Evolutionary conservation across 495 filamentous ascomycete genomes (phyloP), one percentile per base, ranked within the genome.

Genomic region (Massariosphaeria phaeospora): DNA sequence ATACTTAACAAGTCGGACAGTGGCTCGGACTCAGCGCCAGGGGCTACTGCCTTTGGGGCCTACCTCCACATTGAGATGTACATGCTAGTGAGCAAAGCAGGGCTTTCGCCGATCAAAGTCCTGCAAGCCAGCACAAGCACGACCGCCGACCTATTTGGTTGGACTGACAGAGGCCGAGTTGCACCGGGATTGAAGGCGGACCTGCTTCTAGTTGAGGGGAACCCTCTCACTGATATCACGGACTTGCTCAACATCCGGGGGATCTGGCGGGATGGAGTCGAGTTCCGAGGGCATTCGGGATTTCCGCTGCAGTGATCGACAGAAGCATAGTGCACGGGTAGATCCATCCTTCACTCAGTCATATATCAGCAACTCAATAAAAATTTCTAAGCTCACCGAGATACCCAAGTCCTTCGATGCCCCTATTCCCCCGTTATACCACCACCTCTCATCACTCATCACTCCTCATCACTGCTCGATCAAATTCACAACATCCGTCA

Each of bases 191-290:
- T 66, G 40, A 61, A 61, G 20, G 69, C 66, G 11, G 69, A 70
- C 53, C 38, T 72, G 48, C 31, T 69, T 34, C 48, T 70, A 1
- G 62, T 72, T 1, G 61, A 67, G 39, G 68, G 66, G 6, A 69
- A 72, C 50, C 66, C 68, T 12, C 40, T 70, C 39, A 62, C 62
- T 39, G 54, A 71, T 41, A 71, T 71, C 38, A 61, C 67, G 41
- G 60, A 48, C 12, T 68, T 64, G 23, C 50, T 70, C 26, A 64
- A 71, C 47, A 48, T 69, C 36, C 59, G 66, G 21, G 67, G 62
- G 2, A 67, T 69, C 0, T 69, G 69, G 69, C 48, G 63, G 6
- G 62, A 62, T 25, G 62, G 62, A n/a, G n/a, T n/a, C n/a, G n/a
- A n/a, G n/a, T n/a, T n/a, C n/a, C n/a, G n/a, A n/a, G n/a, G n/a